Percentiles rank a stretch among this genome's conserved stretches.
Conservation (phyloP, 148 eudicot genomes). For the Polygonum maritimum region DNA sequence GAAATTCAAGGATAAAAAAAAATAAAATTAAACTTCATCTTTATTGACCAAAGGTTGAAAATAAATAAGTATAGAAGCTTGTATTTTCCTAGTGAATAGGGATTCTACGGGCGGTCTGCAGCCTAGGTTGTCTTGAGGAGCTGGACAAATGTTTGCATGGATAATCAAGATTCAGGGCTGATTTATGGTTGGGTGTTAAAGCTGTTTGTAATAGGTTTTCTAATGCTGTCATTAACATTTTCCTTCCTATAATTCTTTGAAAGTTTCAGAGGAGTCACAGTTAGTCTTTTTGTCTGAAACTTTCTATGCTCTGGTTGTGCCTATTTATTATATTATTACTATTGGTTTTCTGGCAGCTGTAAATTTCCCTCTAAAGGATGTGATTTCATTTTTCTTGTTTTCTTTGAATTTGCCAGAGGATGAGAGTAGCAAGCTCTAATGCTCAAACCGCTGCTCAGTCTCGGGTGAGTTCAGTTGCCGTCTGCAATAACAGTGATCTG, state of each 20-base stretch:
- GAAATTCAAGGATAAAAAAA: neutral
- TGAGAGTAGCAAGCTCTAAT: slow-evolving; percentile 17
- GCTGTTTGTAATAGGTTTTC: neutral
- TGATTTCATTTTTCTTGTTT: neutral
- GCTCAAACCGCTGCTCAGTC: slow-evolving; percentile 44
- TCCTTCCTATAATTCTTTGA: neutral
- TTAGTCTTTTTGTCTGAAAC: slow-evolving; percentile 28
- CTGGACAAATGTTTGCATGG: neutral
- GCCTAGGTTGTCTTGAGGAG: neutral
- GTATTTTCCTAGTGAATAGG: neutral
- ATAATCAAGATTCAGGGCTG: neutral
- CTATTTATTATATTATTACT: neutral
- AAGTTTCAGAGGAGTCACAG: slow-evolving; percentile 93
- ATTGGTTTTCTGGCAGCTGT: neutral
- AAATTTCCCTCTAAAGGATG: neutral
- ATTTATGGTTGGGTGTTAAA: neutral
- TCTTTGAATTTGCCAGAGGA: slow-evolving; percentile 30
- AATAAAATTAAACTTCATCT: neutral
- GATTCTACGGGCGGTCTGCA: neutral
- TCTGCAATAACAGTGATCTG: slow-evolving; percentile 85
- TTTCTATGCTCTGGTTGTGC: neutral
- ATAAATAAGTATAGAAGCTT: neutral
- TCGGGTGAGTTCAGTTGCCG: slow-evolving; percentile 80
- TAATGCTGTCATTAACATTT: neutral
- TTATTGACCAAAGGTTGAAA: neutral